Conservation (phyloP, 2,329 filamentous ascomycete genomes). For the Gaeumannomyces sp. region DNA sequence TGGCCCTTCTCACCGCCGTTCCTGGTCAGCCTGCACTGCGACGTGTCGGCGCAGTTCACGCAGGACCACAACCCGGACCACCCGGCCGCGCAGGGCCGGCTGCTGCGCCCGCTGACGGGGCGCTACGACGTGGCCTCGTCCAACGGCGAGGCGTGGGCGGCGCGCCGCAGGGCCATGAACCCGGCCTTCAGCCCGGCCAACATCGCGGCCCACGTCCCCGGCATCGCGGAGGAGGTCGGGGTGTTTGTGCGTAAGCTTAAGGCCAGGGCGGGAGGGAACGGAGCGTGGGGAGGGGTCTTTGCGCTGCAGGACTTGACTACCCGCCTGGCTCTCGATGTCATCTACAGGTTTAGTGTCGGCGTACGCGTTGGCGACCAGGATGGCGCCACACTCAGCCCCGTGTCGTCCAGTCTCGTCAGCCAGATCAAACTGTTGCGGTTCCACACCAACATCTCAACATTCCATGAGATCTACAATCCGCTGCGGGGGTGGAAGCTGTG, state of each 20-base stretch:
- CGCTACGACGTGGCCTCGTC: conserved; percentile 26
- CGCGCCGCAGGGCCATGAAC: conserved; percentile 27
- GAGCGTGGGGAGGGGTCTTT: conserved; percentile 26
- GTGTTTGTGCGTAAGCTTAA: conserved; percentile 27
- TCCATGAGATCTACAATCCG: conserved; percentile 4
- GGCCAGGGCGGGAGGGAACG: conserved; percentile 20
- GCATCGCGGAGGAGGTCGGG: conserved; percentile 30
- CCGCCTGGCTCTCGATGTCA: conserved; percentile 35
- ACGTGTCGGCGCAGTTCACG: conserved; percentile 18
- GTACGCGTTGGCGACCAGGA: conserved; percentile 8
- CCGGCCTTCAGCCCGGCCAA: conserved; percentile 32
- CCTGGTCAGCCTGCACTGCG: conserved; percentile 16
- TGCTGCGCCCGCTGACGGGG: conserved; percentile 24
- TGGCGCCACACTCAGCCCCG: neutral
- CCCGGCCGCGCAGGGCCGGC: conserved; percentile 22
- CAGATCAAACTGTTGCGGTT: conserved; percentile 1
- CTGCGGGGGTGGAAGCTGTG: conserved; percentile 4
- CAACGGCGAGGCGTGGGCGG: conserved; percentile 23
- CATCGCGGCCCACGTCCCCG: conserved; percentile 27
- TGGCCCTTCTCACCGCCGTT: conserved; percentile 22
- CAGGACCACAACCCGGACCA: conserved; percentile 18
- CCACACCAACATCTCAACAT: conserved; percentile 2
- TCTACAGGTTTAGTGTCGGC: conserved; percentile 27
- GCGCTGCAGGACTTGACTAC: conserved; percentile 28
- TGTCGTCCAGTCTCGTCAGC: conserved; percentile 2